Evolutionary conservation across 2,329 filamentous ascomycete species (phyloP).

Genomic region (Paecilomyces variotii): DNA sequence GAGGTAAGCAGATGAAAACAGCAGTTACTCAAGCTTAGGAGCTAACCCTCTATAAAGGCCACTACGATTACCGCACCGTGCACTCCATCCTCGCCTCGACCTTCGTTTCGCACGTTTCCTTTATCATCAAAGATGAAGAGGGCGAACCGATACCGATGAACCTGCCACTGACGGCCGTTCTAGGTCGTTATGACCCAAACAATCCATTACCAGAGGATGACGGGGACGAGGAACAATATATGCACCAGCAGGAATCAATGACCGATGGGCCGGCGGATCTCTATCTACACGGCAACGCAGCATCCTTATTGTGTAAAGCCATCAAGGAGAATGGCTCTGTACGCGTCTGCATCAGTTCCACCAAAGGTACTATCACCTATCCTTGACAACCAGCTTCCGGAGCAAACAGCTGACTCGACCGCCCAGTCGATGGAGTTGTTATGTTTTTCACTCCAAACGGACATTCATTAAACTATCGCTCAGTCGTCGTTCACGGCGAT

Average conservation of each 20-base stretch:
- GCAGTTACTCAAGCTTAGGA: neutral
- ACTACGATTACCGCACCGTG: constrained; percentile 6
- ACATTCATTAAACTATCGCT: constrained; percentile 8
- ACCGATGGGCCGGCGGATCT: constrained; percentile 1
- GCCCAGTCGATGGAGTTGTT: constrained; percentile 5
- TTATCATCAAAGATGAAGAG: constrained; percentile 4
- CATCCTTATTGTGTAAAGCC: constrained; percentile 14
- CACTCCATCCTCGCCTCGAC: constrained; percentile 6
- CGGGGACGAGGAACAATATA: constrained; percentile 1
- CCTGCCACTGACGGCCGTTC: constrained; percentile 5
- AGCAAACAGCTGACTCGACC: neutral
- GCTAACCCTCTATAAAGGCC: neutral
- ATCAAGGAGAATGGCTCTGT: constrained; percentile 14
- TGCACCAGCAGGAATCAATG: neutral
- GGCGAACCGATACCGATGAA: constrained; percentile 4
- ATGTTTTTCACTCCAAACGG: constrained; percentile 5
- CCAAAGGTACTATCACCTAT: neutral
- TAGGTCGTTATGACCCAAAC: constrained; percentile 4
- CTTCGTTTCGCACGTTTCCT: constrained; percentile 5
- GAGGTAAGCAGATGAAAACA: neutral
- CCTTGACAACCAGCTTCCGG: neutral
- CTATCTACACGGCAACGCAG: constrained; percentile 32
- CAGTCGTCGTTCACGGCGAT: constrained; percentile 4
- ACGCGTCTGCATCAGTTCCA: constrained; percentile 4
- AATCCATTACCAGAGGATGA: neutral